Base-by-base conservation (phyloP, 139 green algal genomes). In the Mychonastes homosphaera region DNA sequence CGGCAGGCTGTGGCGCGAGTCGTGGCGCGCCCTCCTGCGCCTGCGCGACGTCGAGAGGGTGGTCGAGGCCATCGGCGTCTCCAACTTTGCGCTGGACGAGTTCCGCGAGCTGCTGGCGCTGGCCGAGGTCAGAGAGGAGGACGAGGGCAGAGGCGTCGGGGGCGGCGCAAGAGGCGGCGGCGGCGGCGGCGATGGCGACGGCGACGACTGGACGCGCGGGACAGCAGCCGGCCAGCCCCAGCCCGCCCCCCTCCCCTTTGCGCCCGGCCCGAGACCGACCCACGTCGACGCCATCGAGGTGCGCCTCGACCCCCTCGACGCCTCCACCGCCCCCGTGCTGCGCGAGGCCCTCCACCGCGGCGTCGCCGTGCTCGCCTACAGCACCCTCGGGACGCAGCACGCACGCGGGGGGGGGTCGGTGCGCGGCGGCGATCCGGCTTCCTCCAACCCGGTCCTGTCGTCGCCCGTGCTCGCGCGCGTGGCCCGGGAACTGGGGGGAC, bases 41-140 rank as follows among this genome's bases (percentile, higher is more conserved):
- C 36, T 10, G 10, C 36, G 10, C 36, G 36, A 10, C 36, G 23
- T 21, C 23, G 24, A 5, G 24, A 48, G 41, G 41, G 6, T 8
- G 41, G 41, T 13, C 36, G 12, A 10, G 36, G 18, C 21, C 24
- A 36, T 69, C 79, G 79, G 84, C 15, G 79, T 91, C 7, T 84
- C 68, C 66, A 94, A 94, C 65, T 94, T 94, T 65, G 57, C 75
- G 18, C 12, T 81, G 2, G 28, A 58, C 6, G 56, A 94, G 62
- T 57, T 94, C 54, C 7, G 27, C 13, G 56, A 78, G 76, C 74
- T 94, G 55, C 55, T 86, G 45, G 34, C 43, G 2, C 50, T 75
- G 2, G 75, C 83, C 0, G 41, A 46, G 24, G 62, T 91, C 13
- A 75, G 72, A n/a, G n/a, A n/a, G n/a, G n/a, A n/a, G n/a, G n/a